Conservation (phyloP, 2,329 filamentous ascomycete species). For the Colletotrichum trifolii region DNA sequence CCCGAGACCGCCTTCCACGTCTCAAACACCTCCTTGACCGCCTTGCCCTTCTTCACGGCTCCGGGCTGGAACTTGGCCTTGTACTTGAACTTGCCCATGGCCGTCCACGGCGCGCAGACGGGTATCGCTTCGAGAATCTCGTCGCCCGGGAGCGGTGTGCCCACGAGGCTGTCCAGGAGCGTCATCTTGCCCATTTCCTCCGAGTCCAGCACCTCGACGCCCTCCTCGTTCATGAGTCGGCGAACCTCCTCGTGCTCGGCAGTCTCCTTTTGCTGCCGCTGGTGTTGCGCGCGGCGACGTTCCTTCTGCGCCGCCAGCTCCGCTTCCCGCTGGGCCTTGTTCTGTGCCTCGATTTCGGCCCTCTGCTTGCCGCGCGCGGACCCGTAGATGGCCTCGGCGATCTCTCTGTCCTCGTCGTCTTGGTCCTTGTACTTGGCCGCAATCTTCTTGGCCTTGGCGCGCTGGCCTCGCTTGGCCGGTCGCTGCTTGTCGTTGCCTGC, state of each 20-base stretch:
- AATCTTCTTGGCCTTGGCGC: slow-evolving; percentile 85
- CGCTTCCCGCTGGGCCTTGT: slow-evolving; percentile 76
- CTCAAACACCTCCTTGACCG: slow-evolving; percentile 88
- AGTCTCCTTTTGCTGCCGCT: slow-evolving; percentile 78
- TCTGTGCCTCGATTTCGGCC: slow-evolving; percentile 74
- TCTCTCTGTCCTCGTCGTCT: slow-evolving; percentile 89
- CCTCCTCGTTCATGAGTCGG: slow-evolving; percentile 68
- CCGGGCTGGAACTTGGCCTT: slow-evolving; percentile 96
- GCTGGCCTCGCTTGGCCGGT: slow-evolving; percentile 77
- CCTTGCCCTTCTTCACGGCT: slow-evolving; percentile 91
- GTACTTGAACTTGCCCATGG: slow-evolving; percentile 82
- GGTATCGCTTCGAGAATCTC: slow-evolving; percentile 78
- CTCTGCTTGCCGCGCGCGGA: slow-evolving; percentile 74
- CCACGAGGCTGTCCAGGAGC: slow-evolving; percentile 78
- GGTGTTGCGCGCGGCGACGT: slow-evolving; percentile 83
- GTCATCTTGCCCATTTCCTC: slow-evolving; percentile 65
- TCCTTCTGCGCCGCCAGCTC: slow-evolving; percentile 78
- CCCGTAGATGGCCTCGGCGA: slow-evolving; percentile 89
- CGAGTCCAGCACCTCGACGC: slow-evolving; percentile 68
- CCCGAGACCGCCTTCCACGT: slow-evolving; percentile 77
- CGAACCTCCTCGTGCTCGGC: slow-evolving; percentile 81
- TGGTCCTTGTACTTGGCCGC: slow-evolving; percentile 92
- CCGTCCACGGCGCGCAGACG: slow-evolving; percentile 73
- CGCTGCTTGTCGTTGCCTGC: slow-evolving; percentile 56
- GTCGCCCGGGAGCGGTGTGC: slow-evolving; percentile 82